These are phyloP conservation scores for Penicillium taxi DNA, from an alignment of 495 filamentous ascomycete genomes.

Conservation along the genomic window DNA sequence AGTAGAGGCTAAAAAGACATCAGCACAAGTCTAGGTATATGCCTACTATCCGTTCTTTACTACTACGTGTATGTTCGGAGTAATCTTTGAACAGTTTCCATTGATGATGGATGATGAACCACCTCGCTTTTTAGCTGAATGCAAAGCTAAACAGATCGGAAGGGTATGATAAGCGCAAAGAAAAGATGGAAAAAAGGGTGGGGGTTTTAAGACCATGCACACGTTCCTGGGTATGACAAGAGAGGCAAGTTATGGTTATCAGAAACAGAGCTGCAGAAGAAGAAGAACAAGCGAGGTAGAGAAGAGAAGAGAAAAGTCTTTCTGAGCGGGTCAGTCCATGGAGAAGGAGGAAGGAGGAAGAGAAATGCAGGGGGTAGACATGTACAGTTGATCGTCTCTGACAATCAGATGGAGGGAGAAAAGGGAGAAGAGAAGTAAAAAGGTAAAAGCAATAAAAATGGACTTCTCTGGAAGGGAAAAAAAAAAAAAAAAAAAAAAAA, in stretches of 20 bases:
- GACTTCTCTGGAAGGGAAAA: conserved; percentile 23
- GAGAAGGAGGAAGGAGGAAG: conserved; percentile 1
- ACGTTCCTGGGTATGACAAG: conserved; percentile 16
- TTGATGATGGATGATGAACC: conserved; percentile 14
- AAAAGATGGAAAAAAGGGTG: conserved; percentile 8
- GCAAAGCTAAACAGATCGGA: conserved; percentile 16
- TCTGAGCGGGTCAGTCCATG: conserved; percentile 2
- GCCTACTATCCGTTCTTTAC: no score
- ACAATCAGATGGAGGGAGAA: conserved; percentile 2
- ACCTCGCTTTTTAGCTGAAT: conserved; percentile 16
- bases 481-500: no score
- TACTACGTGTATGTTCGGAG: no score
- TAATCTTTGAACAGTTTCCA: conserved; percentile 7
- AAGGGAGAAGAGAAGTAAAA: conserved; percentile 3
- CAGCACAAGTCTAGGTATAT: no score
- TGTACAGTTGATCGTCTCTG: conserved; percentile 10
- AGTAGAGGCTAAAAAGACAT: no score
- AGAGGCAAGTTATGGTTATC: conserved; percentile 11
- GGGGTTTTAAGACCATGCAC: conserved; percentile 22
- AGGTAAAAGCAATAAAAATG: conserved; percentile 12
- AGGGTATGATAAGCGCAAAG: conserved; percentile 9
- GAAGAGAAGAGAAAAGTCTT: background rate
- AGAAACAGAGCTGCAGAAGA: conserved; percentile 10
- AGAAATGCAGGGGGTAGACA: conserved; percentile 4
- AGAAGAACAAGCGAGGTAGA: background rate